Conservation (phyloP, 2,329 filamentous ascomycete species). For the Endoconidiophora laricicola region DNA sequence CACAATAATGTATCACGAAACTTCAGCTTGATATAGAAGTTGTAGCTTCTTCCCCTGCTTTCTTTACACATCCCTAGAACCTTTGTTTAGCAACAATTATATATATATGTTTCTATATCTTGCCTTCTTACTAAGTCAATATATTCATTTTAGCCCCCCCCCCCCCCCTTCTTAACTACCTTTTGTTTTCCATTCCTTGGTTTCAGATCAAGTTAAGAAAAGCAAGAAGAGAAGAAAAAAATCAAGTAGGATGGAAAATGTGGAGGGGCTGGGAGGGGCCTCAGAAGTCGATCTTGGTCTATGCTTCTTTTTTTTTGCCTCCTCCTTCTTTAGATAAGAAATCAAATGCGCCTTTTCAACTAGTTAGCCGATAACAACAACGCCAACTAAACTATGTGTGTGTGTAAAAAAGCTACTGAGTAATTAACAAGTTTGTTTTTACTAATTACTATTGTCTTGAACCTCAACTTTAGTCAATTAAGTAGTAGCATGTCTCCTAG, state of each 20-base stretch:
- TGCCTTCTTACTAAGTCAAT: background rate
- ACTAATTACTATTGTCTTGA: too few species aligned
- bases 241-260: background rate
- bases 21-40: too few species aligned
- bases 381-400: background rate
- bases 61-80: background rate
- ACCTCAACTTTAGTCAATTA: too few species aligned
- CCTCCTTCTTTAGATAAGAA: too few species aligned
- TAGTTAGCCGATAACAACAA: background rate
- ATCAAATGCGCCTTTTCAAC: too few species aligned
- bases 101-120: background rate
- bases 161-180: background rate
- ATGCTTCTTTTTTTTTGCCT: background rate
- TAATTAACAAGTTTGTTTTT: too few species aligned
- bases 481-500: too few species aligned
- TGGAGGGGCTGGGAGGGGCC: background rate
- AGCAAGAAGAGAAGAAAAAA: background rate
- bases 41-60: too few species aligned
- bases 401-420: background rate
- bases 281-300: background rate
- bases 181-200: too few species aligned
- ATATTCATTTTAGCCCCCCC: background rate
- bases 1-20: too few species aligned
- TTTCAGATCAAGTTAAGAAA: background rate
- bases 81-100: background rate